Base-by-base conservation (phyloP, 495 filamentous ascomycete genomes). In the Pseudomonodictys pantanalensis region DNA sequence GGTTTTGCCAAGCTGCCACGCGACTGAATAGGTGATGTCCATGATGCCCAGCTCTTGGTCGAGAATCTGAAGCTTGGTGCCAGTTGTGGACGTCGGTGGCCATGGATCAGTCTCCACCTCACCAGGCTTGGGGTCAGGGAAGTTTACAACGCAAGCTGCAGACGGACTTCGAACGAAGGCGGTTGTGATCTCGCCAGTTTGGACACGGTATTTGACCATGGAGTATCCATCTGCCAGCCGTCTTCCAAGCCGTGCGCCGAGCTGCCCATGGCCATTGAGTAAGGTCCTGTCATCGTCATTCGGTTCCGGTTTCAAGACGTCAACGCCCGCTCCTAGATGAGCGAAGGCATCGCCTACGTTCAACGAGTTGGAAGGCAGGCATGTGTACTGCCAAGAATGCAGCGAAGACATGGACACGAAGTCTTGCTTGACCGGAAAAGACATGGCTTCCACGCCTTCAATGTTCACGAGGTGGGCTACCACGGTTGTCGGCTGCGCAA, bases 1-100 rank as follows among this genome's bases (percentile, higher is more conserved):
- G 56, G 68, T 64, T 15, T 63, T 62, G 0, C 79, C 79, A 0
- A 81, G 54, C 25, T 77, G 62, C 79, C 79, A 82, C 0, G 79
- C 79, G 0, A 63, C 43, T 2, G 66, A 70, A 47, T 79, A 81
- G 0, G 75, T 74, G 6, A 80, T 53, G 53, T 82, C 78, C 74
- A 81, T 78, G 5, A 83, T 20, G 0, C 73, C 72, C 0, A 71
- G 33, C 1, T 71, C 10, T 10, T 46, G 26, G 44, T 84, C 81
- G 1, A 83, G 39, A 10, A 82, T 73, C 59, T 81, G 73, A 9
- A 26, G 52, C 1, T 56, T 24, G 18, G 42, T 30, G 17, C 32
- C 32, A 35, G 32, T 8, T 15, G 15, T 35, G 32, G 32, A 35
- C 8, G 7, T 8, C 15, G 7, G 7, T 35, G 32, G 32, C 32